Percentiles rank a stretch among this genome's conserved stretches.
Conservation (phyloP, 441 rosid species). For the Syzygium malaccense region DNA sequence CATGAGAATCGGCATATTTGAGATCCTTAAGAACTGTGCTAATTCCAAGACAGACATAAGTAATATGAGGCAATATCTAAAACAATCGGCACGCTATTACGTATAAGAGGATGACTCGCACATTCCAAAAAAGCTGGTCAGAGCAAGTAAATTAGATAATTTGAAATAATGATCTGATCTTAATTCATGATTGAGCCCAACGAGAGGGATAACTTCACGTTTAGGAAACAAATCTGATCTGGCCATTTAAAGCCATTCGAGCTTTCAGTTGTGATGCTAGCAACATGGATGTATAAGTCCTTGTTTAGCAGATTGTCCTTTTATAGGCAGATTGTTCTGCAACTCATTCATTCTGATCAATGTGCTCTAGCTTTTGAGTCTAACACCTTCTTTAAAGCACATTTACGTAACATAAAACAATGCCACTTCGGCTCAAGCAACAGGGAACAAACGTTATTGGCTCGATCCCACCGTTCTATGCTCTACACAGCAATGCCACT, state of each 20-base stretch:
- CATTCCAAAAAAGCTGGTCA: not conserved
- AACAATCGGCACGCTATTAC: not conserved
- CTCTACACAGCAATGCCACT: not conserved
- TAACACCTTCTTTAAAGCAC: not conserved
- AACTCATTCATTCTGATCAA: not conserved
- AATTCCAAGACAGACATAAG: not conserved
- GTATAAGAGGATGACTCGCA: not conserved
- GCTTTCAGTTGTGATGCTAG: not conserved
- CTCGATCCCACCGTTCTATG: not conserved
- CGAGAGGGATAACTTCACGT: not conserved
- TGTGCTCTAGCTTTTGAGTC: not conserved
- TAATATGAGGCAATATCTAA: not conserved
- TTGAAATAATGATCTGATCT: not conserved
- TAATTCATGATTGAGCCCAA: not conserved
- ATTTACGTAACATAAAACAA: not conserved
- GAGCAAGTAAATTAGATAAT: not conserved
- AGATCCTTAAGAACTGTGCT: slow-evolving; percentile 67
- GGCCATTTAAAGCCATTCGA: not conserved
- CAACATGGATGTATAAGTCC: not conserved
- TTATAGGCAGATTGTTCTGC: not conserved
- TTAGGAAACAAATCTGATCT: not conserved
- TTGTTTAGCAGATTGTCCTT: not conserved
- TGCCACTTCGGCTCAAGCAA: not conserved
- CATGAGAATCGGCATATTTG: slow-evolving; percentile 79
- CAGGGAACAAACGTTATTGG: not conserved